A percentile compares a stretch with the other conserved stretches of the same genome.
Conservation (phyloP, 352 stramenopile genomes). For the Aphanomyces euteiches region DNA sequence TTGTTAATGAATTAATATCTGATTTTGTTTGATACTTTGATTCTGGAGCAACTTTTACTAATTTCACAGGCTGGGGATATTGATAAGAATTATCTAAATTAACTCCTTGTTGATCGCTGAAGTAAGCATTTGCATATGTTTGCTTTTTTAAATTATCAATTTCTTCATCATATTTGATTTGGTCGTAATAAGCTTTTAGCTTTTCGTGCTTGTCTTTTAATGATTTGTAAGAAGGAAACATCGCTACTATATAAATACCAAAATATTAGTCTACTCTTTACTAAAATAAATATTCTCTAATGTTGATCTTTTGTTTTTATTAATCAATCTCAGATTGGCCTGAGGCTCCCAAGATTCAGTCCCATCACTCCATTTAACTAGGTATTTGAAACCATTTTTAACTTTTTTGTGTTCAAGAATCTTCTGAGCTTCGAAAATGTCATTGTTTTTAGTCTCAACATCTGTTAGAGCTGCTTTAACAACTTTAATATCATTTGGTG, state of each 20-base stretch:
- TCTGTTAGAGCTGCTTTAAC: neutral
- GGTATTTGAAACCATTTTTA: neutral
- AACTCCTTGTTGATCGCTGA: no score
- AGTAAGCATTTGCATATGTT: no score
- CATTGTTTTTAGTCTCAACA: neutral
- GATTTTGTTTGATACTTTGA: no score
- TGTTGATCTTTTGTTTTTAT: neutral
- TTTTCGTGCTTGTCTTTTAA: no score
- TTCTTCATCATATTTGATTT: no score
- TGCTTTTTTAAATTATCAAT: no score
- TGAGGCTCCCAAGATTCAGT: neutral
- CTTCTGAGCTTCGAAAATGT: neutral
- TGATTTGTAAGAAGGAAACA: neutral
- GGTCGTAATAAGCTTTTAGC: no score
- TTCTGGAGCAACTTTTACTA: no score
- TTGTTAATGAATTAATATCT: no score
- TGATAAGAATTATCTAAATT: no score
- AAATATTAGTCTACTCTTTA: neutral
- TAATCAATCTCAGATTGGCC: neutral
- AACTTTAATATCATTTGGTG: neutral
- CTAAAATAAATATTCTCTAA: constrained; percentile 5
- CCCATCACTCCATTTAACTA: neutral
- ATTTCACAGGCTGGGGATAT: no score
- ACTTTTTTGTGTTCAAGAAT: constrained; percentile 5
- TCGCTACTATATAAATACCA: neutral